phyloP scores from a whole-genome alignment of 2,329 filamentous ascomycete species.

The Pyricularia sp. region DNA sequence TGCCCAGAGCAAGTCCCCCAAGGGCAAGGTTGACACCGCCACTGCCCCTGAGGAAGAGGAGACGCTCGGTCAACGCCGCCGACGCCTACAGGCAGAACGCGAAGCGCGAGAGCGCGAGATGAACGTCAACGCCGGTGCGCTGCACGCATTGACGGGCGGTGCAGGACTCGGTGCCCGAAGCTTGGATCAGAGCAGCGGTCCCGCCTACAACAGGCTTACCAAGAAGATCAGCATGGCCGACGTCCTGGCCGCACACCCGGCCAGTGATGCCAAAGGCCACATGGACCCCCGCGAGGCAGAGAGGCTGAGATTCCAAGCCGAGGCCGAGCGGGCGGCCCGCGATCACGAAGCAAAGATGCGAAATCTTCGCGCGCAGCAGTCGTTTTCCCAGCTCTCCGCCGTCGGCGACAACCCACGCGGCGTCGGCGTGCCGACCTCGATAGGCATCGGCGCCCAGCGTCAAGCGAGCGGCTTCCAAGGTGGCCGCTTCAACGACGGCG shows the following conservation, averaged over 20 bases:
- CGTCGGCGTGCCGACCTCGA: slow-evolving; percentile 16
- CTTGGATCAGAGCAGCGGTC: slow-evolving; percentile 15
- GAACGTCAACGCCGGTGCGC: slow-evolving; percentile 14
- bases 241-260: slow-evolving; percentile 37
- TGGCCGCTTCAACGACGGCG: slow-evolving; percentile 46
- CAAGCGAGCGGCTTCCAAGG: slow-evolving; percentile 32
- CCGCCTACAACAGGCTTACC: slow-evolving; percentile 19
- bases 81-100: slow-evolving; percentile 59
- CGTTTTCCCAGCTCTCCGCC: slow-evolving; percentile 15
- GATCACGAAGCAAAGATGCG: slow-evolving; percentile 40
- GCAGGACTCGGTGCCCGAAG: slow-evolving; percentile 12
- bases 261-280: slow-evolving; percentile 18
- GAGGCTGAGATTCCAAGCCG: slow-evolving; percentile 29
- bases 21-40: slow-evolving; percentile 13
- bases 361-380: slow-evolving; percentile 39
- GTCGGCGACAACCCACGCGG: slow-evolving; percentile 18
- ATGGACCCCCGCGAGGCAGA: slow-evolving; percentile 30
- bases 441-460: not conserved
- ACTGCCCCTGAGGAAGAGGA: slow-evolving; percentile 50
- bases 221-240: slow-evolving; percentile 49
- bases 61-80: slow-evolving; percentile 68
- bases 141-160: slow-evolving; percentile 4
- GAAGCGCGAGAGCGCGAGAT: slow-evolving; percentile 54
- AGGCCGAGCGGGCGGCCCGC: slow-evolving; percentile 27
- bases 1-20: slow-evolving; percentile 20